Percentiles rank a stretch among this genome's conserved stretches.
Conservation (phyloP, 768 basidiomycete species). For the Trametes sanguinea region DNA sequence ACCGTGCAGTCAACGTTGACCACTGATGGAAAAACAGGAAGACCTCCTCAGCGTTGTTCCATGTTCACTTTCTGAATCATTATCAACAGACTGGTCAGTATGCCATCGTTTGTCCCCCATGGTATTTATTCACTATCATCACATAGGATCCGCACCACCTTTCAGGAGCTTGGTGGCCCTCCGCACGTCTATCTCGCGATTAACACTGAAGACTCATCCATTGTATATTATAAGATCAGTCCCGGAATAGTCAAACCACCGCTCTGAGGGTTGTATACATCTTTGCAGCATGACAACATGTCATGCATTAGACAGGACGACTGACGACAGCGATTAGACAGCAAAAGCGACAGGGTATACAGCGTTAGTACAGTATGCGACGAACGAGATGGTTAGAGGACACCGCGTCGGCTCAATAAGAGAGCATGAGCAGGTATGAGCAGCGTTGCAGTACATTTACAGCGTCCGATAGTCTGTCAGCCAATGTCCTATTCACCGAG, state of each 20-base stretch:
- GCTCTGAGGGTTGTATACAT: constrained; percentile 36
- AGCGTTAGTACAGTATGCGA: constrained; percentile 2
- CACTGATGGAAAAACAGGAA: constrained; percentile 36
- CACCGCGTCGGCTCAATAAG: neutral
- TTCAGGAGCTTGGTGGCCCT: constrained; percentile 48
- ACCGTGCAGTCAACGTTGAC: neutral
- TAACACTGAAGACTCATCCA: constrained; percentile 75
- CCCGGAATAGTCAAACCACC: constrained; percentile 76
- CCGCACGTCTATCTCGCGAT: constrained; percentile 67
- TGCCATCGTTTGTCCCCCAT: neutral
- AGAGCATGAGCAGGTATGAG: neutral
- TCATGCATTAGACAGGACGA: neutral
- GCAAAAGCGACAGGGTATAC: constrained; percentile 8
- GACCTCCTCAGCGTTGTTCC: constrained; percentile 57
- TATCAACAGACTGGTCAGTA: constrained; percentile 57
- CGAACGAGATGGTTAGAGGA: neutral
- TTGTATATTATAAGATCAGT: constrained; percentile 83
- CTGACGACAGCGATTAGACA: constrained; percentile 4
- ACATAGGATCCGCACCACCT: constrained; percentile 56
- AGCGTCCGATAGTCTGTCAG: neutral
- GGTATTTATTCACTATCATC: neutral
- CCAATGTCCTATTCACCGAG: constrained; percentile 20
- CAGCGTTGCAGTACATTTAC: constrained; percentile 10
- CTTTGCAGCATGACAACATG: neutral
- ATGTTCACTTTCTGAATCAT: constrained; percentile 64